A percentile compares a stretch with the other conserved stretches of the same genome.
phyloP scores from a whole-genome alignment of 1,284 basidiomycete genomes.

The Vanrija pseudolonga region DNA sequence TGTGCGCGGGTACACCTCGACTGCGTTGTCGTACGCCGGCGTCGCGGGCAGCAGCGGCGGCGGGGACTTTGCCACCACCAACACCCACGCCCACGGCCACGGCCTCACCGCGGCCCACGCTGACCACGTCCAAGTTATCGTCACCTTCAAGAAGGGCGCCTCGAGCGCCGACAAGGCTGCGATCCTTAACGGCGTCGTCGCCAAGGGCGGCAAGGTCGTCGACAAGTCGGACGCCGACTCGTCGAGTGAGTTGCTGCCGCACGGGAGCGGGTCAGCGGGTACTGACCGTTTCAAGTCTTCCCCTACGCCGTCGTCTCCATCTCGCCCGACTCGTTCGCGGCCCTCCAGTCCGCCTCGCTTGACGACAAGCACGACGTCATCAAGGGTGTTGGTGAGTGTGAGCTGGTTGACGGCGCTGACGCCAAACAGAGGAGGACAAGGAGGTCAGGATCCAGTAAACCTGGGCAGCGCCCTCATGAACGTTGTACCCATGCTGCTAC shows the following conservation, averaged over 20 bases:
- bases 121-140: slow-evolving; percentile 26
- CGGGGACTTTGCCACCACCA: no score
- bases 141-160: slow-evolving; percentile 40
- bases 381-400: slow-evolving; percentile 35
- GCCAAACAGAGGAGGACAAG: slow-evolving; percentile 21
- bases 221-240: slow-evolving; percentile 37
- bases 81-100: no score
- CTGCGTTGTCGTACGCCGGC: no score
- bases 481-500: not conserved
- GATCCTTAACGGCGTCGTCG: slow-evolving; percentile 27
- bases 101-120: no score
- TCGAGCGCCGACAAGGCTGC: slow-evolving; percentile 30
- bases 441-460: slow-evolving; percentile 11
- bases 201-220: slow-evolving; percentile 30
- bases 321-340: slow-evolving; percentile 26
- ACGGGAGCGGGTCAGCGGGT: not conserved
- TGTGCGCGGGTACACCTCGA: no score
- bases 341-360: slow-evolving; percentile 23
- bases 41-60: no score
- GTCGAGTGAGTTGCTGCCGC: slow-evolving; percentile 26
- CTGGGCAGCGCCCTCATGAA: not conserved
- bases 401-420: not conserved
- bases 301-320: slow-evolving; percentile 34
- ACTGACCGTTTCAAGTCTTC: slow-evolving; percentile 27
- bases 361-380: slow-evolving; percentile 23